phyloP scores from a whole-genome alignment of 2,329 filamentous ascomycete genomes.

The Talaromyces sp. region DNA sequence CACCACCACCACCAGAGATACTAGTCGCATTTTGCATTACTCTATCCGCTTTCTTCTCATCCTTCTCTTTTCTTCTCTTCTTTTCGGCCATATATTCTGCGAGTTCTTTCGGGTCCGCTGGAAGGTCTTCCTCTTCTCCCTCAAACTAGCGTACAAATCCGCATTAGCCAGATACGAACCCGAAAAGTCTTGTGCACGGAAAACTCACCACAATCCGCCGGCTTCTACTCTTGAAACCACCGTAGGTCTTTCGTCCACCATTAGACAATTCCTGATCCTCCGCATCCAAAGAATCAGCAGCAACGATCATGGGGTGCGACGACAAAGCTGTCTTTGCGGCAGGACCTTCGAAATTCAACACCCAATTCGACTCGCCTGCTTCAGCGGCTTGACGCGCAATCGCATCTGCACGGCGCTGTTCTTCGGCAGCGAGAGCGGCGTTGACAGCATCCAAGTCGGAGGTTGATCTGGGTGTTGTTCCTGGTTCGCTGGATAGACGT shows the following conservation, averaged over 20 bases:
- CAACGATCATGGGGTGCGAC: slow-evolving; percentile 30
- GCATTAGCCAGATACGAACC: not conserved
- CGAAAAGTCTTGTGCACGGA: not conserved
- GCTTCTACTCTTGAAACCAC: slow-evolving; percentile 34
- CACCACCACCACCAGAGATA: slow-evolving; percentile 29
- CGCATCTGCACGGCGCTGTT: slow-evolving; percentile 40
- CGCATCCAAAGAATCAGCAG: slow-evolving; percentile 34
- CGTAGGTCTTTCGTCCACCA: slow-evolving; percentile 38
- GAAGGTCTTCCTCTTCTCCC: not conserved
- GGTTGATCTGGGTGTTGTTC: slow-evolving; percentile 22
- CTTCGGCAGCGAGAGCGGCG: slow-evolving; percentile 40
- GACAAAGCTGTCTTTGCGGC: slow-evolving; percentile 17
- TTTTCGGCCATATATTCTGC: slow-evolving; percentile 12
- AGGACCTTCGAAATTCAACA: slow-evolving; percentile 33
- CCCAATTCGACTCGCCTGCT: slow-evolving; percentile 45
- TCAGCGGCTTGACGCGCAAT: slow-evolving; percentile 41
- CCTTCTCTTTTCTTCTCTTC: slow-evolving; percentile 21
- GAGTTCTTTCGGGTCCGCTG: not conserved
- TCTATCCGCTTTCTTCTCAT: slow-evolving; percentile 19
- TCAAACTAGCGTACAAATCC: not conserved
- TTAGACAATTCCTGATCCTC: slow-evolving; percentile 29
- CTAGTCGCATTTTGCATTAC: slow-evolving; percentile 27
- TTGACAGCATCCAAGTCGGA: slow-evolving; percentile 41
- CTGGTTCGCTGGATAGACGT: slow-evolving; percentile 28
- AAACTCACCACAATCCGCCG: slow-evolving; percentile 29